Base-by-base conservation (phyloP, 2,329 filamentous ascomycete species). In the Colletotrichum shisoi region DNA sequence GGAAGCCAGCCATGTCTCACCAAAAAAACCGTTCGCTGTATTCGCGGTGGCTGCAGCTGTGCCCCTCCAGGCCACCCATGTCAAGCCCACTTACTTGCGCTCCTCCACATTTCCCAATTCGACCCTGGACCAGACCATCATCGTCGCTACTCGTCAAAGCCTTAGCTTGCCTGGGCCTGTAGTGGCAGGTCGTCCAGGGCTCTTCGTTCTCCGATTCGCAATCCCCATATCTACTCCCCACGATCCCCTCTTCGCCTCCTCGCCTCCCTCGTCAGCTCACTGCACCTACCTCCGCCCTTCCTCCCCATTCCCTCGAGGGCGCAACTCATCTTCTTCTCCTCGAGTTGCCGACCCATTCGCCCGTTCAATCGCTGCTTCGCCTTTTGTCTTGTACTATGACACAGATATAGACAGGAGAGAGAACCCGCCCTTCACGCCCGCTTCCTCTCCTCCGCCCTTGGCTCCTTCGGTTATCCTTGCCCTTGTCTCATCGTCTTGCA, bases 401-500 rank as follows among this genome's bases (percentile, higher is more conserved):
- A 46, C 34, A 31, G n/a, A 44, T 54, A 51, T 51, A 63, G 63
- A 57, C 37, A 42, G 54, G 19, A 53, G 54, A 49, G 53, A 64
- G 48, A 67, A 40, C n/a, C 42, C 40, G 37, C 21, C 54, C 27
- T 21, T 53, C 42, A 21, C 46, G 27, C 27, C 37, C 37, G 45
- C 24, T 37, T 59, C 51, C 34, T 51, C 42, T 51, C 15, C 57
- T 19, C 39, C 49, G 39, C 19, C 56, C 56, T 48, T 24, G 44
- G 31, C 56, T 39, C 31, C 19, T 39, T 62, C 44, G n/a, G 53
- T 34, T 34, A 9, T 34, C 31, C 40, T 52, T 46, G 42, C 60
- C 51, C 57, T 57, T 62, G 66, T 67, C 66, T 68, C 57, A 68
- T 57, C 52, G 51, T 67, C 63, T 67, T 67, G 66, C 52, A 68